Percentiles rank a stretch among this genome's conserved stretches.
Evolutionary conservation across 2,329 filamentous ascomycete genomes (phyloP).

Genomic region (Neopestalotiopsis clavispora): DNA sequence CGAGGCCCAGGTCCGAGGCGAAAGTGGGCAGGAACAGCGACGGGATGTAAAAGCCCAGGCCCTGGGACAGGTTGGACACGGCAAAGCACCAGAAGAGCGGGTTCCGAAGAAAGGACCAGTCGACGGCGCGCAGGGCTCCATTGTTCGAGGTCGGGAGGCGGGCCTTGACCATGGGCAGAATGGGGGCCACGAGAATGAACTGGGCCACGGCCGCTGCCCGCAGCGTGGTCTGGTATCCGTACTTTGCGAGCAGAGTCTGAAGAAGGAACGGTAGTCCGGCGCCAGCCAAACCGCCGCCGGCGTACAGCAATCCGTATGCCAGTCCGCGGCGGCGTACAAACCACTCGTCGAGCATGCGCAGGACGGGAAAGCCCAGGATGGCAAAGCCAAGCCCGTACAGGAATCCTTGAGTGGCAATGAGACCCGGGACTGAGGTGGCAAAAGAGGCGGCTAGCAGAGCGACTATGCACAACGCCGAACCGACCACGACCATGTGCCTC

Average conservation of each 20-base stretch:
- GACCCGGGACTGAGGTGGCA: constrained; percentile 53
- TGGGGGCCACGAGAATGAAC: constrained; percentile 56
- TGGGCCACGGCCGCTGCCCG: constrained; percentile 56
- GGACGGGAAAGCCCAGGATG: constrained; percentile 55
- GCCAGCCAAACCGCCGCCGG: constrained; percentile 55
- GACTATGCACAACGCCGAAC: constrained; percentile 53
- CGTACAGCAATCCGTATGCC: constrained; percentile 69
- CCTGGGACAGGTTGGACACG: constrained; percentile 61
- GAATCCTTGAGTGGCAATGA: constrained; percentile 66
- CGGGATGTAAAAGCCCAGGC: constrained; percentile 56
- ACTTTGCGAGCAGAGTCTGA: constrained; percentile 52
- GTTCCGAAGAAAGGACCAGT: constrained; percentile 55
- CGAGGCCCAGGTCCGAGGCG: background rate
- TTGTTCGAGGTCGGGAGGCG: constrained; percentile 52
- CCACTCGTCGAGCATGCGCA: constrained; percentile 58
- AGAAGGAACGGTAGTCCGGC: constrained; percentile 58
- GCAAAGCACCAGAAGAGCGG: constrained; percentile 63
- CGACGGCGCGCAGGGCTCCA: constrained; percentile 39
- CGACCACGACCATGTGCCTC: constrained; percentile 48
- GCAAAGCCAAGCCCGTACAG: constrained; percentile 64
- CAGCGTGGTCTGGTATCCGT: constrained; percentile 59
- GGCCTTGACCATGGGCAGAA: constrained; percentile 62
- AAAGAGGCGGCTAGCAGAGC: constrained; percentile 58
- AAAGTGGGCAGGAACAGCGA: constrained; percentile 5
- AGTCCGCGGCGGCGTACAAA: constrained; percentile 62